A percentile compares a stretch with the other conserved stretches of the same genome.
Conservation (phyloP, 2,329 filamentous ascomycete genomes). For the Nemania sp. region DNA sequence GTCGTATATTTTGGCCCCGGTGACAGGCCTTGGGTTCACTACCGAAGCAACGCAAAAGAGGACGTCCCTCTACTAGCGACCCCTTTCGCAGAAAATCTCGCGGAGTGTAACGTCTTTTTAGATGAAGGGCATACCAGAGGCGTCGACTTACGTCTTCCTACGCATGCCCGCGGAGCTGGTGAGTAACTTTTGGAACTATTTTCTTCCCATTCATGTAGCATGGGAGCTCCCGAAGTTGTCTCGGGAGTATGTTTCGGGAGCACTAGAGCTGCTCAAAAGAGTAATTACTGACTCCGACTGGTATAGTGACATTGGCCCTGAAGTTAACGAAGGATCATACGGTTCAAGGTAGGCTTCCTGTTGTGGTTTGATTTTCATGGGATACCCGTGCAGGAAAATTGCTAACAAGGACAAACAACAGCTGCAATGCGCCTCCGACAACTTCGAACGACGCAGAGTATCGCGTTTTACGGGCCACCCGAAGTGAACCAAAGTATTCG, state of each 20-base stretch:
- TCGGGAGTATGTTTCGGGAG: too few species aligned
- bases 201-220: too few species aligned
- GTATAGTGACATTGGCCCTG: conserved; percentile 60
- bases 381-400: not conserved
- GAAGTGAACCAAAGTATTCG: conserved; percentile 66
- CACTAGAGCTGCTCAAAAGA: too few species aligned
- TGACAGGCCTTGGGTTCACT: conserved; percentile 51
- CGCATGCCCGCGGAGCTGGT: conserved; percentile 50
- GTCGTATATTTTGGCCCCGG: conserved; percentile 58
- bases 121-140: conserved; percentile 64
- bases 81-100: conserved; percentile 55
- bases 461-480: conserved; percentile 60
- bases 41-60: conserved; percentile 38
- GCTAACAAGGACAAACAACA: conserved; percentile 32
- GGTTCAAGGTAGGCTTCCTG: conserved; percentile 51
- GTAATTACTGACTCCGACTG: too few species aligned
- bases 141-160: conserved; percentile 62
- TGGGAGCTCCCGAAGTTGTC: too few species aligned
- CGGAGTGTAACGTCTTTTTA: conserved; percentile 49
- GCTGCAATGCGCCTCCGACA: conserved; percentile 70
- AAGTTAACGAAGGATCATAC: conserved; percentile 63
- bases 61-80: conserved; percentile 53
- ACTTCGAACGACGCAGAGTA: conserved; percentile 57
- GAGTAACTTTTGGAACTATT: too few species aligned
- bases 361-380: not conserved